Evolutionary conservation across 2,329 filamentous ascomycete genomes (phyloP).

Genomic region (Colletotrichum nymphaeae): DNA sequence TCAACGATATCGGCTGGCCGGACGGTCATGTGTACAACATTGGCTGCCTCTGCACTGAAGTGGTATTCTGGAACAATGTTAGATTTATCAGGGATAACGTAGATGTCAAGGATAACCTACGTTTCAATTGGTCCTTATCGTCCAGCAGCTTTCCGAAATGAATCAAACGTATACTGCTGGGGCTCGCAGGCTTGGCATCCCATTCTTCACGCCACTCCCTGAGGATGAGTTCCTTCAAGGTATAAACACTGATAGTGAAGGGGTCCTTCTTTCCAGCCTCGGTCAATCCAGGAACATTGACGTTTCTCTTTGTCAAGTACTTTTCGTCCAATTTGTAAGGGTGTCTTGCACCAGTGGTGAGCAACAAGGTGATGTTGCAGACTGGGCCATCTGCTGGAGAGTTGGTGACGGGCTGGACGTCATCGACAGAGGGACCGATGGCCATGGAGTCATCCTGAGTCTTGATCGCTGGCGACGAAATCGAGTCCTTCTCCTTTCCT

Average conservation of each 20-base stretch:
- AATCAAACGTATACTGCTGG: constrained; percentile 90
- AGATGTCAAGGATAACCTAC: constrained; percentile 62
- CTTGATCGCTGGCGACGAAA: constrained; percentile 43
- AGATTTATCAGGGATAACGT: constrained; percentile 2
- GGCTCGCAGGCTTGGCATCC: constrained; percentile 87
- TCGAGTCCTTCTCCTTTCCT: constrained; percentile 48
- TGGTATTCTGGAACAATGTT: constrained; percentile 72
- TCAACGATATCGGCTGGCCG: constrained; percentile 89
- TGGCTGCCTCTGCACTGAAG: constrained; percentile 78
- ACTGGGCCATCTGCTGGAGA: constrained; percentile 52
- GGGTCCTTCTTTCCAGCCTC: constrained; percentile 75
- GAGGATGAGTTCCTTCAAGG: constrained; percentile 92
- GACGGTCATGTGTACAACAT: constrained; percentile 95
- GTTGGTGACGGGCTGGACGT: constrained; percentile 50
- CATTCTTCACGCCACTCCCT: constrained; percentile 94
- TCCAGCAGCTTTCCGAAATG: constrained; percentile 92
- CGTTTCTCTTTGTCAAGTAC: constrained; percentile 84
- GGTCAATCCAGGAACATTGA: constrained; percentile 76
- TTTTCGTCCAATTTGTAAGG: constrained; percentile 91
- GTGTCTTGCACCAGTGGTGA: constrained; percentile 85
- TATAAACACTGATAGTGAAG: constrained; percentile 92
- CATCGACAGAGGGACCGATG: constrained; percentile 56
- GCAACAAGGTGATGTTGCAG: constrained; percentile 83
- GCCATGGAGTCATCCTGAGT: constrained; percentile 51
- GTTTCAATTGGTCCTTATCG: constrained; percentile 86